These are phyloP conservation scores for Acephala macrosclerotiorum DNA, from an alignment of 2,329 filamentous ascomycete species.

Conservation along the genomic window DNA sequence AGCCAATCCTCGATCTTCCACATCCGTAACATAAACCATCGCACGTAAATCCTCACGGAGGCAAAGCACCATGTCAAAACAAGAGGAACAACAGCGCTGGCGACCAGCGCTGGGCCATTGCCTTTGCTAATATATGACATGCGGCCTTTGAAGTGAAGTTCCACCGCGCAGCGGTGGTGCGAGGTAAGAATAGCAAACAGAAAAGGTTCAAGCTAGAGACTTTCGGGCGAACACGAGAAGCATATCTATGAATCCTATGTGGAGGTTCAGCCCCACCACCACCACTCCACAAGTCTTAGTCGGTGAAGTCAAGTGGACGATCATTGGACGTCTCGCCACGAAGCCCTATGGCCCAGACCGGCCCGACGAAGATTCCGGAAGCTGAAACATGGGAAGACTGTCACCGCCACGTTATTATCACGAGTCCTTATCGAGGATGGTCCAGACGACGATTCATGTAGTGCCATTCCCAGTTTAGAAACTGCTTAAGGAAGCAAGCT, in stretches of 20 bases:
- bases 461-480: no score
- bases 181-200: background rate
- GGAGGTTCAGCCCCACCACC: background rate
- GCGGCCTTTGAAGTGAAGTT: background rate
- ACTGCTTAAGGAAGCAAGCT: no score
- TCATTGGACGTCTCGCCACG: background rate
- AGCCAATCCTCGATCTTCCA: conserved; percentile 36
- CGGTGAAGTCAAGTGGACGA: background rate
- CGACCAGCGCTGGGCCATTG: conserved; percentile 26
- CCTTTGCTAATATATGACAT: conserved; percentile 24
- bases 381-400: background rate
- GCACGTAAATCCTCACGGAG: conserved; percentile 29
- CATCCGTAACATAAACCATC: conserved; percentile 26
- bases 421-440: background rate
- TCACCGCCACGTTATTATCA: background rate
- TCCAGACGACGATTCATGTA: no score
- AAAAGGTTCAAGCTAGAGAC: background rate
- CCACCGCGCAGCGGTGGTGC: background rate
- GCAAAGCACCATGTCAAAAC: conserved; percentile 28
- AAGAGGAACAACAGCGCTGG: conserved; percentile 18
- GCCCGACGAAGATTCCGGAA: background rate
- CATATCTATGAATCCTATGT: background rate
- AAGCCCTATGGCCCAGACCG: background rate
- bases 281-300: background rate
- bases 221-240: background rate